These are phyloP conservation scores for Trichophyton rubrum DNA, from an alignment of 2,329 filamentous ascomycete species.

Conservation along the genomic window DNA sequence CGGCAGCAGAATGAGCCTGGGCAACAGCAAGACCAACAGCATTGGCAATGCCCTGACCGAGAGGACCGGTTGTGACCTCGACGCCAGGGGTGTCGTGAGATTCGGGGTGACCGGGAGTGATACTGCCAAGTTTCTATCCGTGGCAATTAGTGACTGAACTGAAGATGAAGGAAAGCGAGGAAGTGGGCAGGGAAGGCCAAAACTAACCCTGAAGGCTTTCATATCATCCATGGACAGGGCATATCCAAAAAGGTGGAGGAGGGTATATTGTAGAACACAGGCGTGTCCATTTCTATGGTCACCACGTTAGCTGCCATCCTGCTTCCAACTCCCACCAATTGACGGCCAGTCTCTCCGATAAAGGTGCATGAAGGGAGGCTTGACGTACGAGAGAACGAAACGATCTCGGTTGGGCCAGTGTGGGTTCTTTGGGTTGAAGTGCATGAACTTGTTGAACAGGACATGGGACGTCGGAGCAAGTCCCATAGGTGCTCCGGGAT, in stretches of 20 bases:
- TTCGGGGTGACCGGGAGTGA: slow-evolving; percentile 93
- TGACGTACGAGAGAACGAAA: slow-evolving; percentile 93
- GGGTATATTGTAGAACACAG: slow-evolving; percentile 98
- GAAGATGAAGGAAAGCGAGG: neutral
- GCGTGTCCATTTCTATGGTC: slow-evolving; percentile 77
- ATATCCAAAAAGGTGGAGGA: slow-evolving; percentile 95
- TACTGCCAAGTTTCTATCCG: slow-evolving; percentile 54
- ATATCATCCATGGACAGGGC: slow-evolving; percentile 75
- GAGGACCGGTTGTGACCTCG: slow-evolving; percentile 95
- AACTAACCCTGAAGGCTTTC: slow-evolving; percentile 86
- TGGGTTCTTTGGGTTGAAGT: slow-evolving; percentile 98
- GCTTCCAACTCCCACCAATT: neutral
- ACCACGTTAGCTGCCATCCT: neutral
- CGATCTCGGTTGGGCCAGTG: slow-evolving; percentile 94
- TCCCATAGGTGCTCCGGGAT: slow-evolving; percentile 96
- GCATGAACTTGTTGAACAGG: slow-evolving; percentile 98
- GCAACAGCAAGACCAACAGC: slow-evolving; percentile 96
- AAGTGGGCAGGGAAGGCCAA: neutral
- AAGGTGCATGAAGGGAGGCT: neutral
- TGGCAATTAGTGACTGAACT: neutral
- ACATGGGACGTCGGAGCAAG: slow-evolving; percentile 94
- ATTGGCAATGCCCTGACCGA: slow-evolving; percentile 94
- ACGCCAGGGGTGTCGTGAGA: slow-evolving; percentile 90
- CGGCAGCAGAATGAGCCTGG: slow-evolving; percentile 76
- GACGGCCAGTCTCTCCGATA: slow-evolving; percentile 6